Evolutionary conservation across 1,139 yeast genomes (phyloP).

Genomic region (Blastobotrys petasosporus): DNA sequence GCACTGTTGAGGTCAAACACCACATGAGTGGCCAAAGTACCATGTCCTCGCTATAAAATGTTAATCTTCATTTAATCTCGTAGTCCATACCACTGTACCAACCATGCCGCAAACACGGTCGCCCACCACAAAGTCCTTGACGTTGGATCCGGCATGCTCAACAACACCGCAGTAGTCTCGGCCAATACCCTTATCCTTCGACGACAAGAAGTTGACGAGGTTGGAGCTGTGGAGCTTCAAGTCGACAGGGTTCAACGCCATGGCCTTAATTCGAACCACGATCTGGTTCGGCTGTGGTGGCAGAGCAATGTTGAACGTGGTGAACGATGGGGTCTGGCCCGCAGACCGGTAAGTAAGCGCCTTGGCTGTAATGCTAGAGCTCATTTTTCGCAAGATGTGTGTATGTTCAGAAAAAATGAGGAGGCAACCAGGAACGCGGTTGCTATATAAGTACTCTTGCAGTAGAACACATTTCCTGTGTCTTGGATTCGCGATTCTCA

Average conservation of each 20-base stretch:
- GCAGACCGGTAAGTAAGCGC: constrained; percentile 21
- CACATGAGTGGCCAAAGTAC: constrained; percentile 49
- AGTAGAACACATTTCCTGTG: too few species aligned
- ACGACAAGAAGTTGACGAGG: constrained; percentile 25
- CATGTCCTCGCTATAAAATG: constrained; percentile 23
- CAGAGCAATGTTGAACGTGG: constrained; percentile 38
- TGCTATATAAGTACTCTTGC: too few species aligned
- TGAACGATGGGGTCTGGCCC: constrained; percentile 23
- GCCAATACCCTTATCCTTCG: constrained; percentile 53
- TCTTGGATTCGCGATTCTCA: too few species aligned
- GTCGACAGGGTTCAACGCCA: constrained; percentile 68
- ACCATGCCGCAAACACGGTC: constrained; percentile 57
- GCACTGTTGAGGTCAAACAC: constrained; percentile 40
- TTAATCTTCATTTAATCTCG: constrained; percentile 12
- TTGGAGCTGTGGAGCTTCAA: constrained; percentile 42
- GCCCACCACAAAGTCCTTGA: constrained; percentile 43
- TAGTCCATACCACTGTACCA: constrained; percentile 29
- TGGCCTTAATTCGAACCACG: constrained; percentile 52
- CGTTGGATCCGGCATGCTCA: constrained; percentile 46
- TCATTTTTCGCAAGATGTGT: too few species aligned
- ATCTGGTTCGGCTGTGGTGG: constrained; percentile 44
- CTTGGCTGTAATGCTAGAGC: constrained; percentile 14
- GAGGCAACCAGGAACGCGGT: too few species aligned
- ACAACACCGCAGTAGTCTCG: constrained; percentile 64
- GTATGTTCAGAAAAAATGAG: neutral